Conservation (phyloP, 352 stramenopile genomes). For the Phytophthora multivora region DNA sequence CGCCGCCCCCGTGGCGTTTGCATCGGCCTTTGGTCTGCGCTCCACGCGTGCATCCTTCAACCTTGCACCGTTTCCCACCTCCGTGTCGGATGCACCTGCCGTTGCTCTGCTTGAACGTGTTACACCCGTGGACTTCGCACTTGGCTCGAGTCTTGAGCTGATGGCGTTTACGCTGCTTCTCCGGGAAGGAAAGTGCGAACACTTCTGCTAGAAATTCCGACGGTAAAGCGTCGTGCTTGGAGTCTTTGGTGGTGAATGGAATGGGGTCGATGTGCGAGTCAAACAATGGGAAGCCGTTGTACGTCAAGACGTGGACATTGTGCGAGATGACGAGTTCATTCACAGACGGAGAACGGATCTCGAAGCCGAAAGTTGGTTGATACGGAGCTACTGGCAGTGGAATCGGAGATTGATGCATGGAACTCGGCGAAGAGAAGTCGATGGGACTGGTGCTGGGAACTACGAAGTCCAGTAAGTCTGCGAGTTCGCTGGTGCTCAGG, state of each 20-base stretch:
- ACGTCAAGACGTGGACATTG: not conserved
- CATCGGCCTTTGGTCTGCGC: constrained; percentile 80
- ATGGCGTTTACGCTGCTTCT: not conserved
- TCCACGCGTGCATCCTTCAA: constrained; percentile 66
- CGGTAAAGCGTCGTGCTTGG: not conserved
- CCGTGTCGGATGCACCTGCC: constrained; percentile 86
- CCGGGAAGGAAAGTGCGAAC: not conserved
- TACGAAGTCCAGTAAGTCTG: constrained; percentile 31
- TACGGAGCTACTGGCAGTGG: not conserved
- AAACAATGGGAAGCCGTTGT: not conserved
- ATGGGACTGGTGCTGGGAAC: constrained; percentile 13
- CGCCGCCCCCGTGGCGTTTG: constrained; percentile 77
- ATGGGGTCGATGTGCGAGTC: constrained; percentile 4
- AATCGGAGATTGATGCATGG: not conserved
- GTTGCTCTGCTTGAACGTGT: constrained; percentile 69
- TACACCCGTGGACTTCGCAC: constrained; percentile 68
- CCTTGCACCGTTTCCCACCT: constrained; percentile 69
- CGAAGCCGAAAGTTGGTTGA: not conserved
- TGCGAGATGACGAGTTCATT: constrained; percentile 8
- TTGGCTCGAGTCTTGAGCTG: constrained; percentile 9
- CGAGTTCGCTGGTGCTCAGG: constrained; percentile 13
- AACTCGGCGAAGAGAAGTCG: no score
- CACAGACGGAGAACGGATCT: not conserved
- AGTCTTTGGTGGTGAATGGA: not conserved
- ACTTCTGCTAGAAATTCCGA: not conserved